These are phyloP conservation scores for Aspergillus sp. DNA, from an alignment of 2,329 filamentous ascomycete genomes.

Conservation along the genomic window DNA sequence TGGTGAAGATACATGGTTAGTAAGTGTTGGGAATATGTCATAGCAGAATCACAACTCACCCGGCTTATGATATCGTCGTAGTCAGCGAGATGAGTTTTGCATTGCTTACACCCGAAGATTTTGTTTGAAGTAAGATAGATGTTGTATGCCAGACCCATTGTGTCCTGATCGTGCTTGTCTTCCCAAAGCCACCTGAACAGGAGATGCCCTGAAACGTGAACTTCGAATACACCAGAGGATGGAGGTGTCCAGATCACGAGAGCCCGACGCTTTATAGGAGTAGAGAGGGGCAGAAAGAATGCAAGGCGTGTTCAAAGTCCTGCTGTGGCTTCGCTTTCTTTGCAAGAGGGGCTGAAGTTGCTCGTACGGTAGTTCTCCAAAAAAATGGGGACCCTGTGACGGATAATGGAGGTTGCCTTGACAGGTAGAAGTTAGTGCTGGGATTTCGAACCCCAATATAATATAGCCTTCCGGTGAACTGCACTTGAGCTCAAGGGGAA, in stretches of 20 bases:
- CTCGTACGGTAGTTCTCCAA: neutral
- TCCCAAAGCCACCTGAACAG: slow-evolving; percentile 19
- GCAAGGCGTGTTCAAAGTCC: neutral
- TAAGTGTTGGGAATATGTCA: neutral
- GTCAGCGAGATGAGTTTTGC: slow-evolving; percentile 93
- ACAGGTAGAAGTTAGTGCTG: neutral
- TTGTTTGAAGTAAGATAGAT: slow-evolving; percentile 82
- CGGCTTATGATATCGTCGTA: slow-evolving; percentile 95
- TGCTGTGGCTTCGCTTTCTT: neutral
- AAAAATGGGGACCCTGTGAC: neutral
- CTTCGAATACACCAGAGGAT: slow-evolving; percentile 12
- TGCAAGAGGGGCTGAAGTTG: neutral
- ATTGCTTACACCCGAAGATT: slow-evolving; percentile 91
- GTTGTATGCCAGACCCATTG: slow-evolving; percentile 89
- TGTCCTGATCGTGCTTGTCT: slow-evolving; percentile 25
- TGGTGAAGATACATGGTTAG: slow-evolving; percentile 5
- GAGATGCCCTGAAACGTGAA: slow-evolving; percentile 26
- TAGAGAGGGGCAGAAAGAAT: neutral
- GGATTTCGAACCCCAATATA: neutral
- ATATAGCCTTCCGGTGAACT: neutral
- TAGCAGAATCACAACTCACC: slow-evolving; percentile 58
- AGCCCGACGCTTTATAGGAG: neutral
- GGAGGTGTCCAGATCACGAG: neutral
- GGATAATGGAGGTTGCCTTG: neutral
- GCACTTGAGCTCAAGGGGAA: neutral